Evolutionary conservation across 805 yeast genomes (phyloP).

Genomic region (Crinitomyces ghanaensis): DNA sequence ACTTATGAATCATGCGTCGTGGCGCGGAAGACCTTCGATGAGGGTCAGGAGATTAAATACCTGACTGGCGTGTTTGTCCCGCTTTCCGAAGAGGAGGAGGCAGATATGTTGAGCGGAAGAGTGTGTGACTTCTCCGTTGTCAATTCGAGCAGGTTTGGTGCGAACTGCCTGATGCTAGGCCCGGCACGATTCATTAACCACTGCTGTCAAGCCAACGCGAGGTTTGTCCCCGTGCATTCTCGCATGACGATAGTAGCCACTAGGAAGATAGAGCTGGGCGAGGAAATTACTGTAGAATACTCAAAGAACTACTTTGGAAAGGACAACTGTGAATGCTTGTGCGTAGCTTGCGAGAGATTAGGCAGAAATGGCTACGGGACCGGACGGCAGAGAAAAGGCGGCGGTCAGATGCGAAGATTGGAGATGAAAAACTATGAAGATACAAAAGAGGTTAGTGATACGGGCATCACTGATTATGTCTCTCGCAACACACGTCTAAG

Average conservation of each 20-base stretch:
- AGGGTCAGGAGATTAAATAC: conserved; percentile 26
- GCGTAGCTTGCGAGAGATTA: conserved; percentile 32
- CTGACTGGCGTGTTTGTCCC: conserved; percentile 31
- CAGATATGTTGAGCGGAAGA: conserved; percentile 18
- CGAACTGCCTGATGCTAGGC: conserved; percentile 34
- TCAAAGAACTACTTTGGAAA: conserved; percentile 34
- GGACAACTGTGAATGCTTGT: conserved; percentile 33
- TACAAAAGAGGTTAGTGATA: neutral
- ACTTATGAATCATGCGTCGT: conserved; percentile 31
- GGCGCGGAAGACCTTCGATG: conserved; percentile 23
- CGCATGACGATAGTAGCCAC: conserved; percentile 28
- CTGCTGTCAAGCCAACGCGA: conserved; percentile 35
- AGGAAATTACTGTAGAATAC: conserved; percentile 36
- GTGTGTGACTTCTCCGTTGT: conserved; percentile 34
- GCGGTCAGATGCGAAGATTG: neutral
- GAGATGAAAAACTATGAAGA: conserved; percentile 2
- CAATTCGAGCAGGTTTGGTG: conserved; percentile 26
- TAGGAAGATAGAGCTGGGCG: conserved; percentile 31
- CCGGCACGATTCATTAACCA: conserved; percentile 40
- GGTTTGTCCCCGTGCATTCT: conserved; percentile 23
- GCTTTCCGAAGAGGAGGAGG: conserved; percentile 27
- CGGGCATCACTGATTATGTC: neutral
- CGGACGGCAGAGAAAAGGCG: too few relatives aligned
- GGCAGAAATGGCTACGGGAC: conserved; percentile 26
- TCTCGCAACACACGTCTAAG: too few relatives aligned